These are phyloP conservation scores for Pyrenochaeta sp. DNA, from an alignment of 2,329 filamentous ascomycete genomes.

Conservation along the genomic window DNA sequence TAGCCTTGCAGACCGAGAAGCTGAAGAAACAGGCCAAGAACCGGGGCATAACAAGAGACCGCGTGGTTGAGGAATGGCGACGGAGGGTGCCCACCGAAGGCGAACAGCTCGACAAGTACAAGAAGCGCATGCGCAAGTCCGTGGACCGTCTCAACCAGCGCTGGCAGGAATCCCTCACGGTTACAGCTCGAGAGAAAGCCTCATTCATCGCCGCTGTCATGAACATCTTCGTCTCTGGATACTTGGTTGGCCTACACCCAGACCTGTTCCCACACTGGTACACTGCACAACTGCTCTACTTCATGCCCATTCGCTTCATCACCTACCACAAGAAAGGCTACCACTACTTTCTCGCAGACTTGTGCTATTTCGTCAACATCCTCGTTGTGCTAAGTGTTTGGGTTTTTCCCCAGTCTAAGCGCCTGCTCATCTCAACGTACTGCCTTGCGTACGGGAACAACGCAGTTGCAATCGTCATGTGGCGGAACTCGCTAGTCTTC, in stretches of 20 bases:
- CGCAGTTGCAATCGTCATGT: constrained; percentile 97
- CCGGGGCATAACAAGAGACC: constrained; percentile 81
- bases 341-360: constrained; percentile 89
- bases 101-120: constrained; percentile 91
- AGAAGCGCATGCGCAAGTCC: constrained; percentile 82
- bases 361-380: constrained; percentile 98
- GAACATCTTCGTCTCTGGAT: constrained; percentile 97
- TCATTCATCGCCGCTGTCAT: constrained; percentile 96
- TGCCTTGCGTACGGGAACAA: constrained; percentile 97
- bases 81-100: constrained; percentile 85
- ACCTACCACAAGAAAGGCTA: constrained; percentile 91
- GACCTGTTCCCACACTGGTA: constrained; percentile 95
- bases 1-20: constrained; percentile 84
- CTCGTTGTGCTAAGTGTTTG: constrained; percentile 83
- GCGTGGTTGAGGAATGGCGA: constrained; percentile 92
- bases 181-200: constrained; percentile 90
- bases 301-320: constrained; percentile 95
- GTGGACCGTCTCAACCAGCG: constrained; percentile 86
- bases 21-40: constrained; percentile 84
- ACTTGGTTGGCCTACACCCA: constrained; percentile 85
- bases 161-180: constrained; percentile 89
- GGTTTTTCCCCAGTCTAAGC: constrained; percentile 89
- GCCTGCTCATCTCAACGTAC: constrained; percentile 89
- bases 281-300: constrained; percentile 84
- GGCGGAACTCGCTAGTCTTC: constrained; percentile 97